Base-by-base conservation (phyloP, 2,329 filamentous ascomycete genomes). In the Leptodontidium sp. region DNA sequence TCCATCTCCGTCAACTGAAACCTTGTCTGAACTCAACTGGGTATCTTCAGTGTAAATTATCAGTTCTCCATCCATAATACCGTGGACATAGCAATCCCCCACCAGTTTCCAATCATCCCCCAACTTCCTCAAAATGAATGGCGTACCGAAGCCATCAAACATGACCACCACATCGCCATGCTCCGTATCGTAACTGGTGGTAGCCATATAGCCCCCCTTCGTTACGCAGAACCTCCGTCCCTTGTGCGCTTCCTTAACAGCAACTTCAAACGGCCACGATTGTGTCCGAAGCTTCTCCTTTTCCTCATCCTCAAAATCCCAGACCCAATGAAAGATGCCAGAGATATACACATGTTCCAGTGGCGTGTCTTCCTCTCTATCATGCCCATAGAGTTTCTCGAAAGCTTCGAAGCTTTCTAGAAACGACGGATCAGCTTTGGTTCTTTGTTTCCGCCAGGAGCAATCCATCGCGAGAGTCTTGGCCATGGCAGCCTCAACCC, bases 201-300 rank as follows among this genome's bases (percentile, higher is more conserved):
- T 40, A 14, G 8, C 8, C 59, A 63, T 47, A 24, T 62, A 57
- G 1, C 65, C 65, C 17, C 57, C 24, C 9, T 14, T 21, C 1
- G 65, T 63, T 2, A 55, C 26, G 38, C 65, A 67, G 17, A 67
- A 67, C 49, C 65, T 67, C 2, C 58, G 26, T 17, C 61, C 59
- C 21, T 58, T 57, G 47, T 67, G 59, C 11, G 57, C 55, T 53
- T 61, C 57, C 24, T 66, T 29, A 24, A 61, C 26, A 1, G 64
- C 55, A 43, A 61, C 47, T 40, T 61, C 45, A 26, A 45, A 61
- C 12, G 55, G 57, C 57, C 64, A 66, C 8, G 64, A 66, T n/a
- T 45, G 26, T 26, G 21, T 35, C 32, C 35, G 17, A 47, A 61
- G 12, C 43, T 21, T n/a, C 12, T 52, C 47, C 53, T 55, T 43